Evolutionary conservation across 2,329 filamentous ascomycete genomes (phyloP).

Genomic region (Blastomyces percursus): DNA sequence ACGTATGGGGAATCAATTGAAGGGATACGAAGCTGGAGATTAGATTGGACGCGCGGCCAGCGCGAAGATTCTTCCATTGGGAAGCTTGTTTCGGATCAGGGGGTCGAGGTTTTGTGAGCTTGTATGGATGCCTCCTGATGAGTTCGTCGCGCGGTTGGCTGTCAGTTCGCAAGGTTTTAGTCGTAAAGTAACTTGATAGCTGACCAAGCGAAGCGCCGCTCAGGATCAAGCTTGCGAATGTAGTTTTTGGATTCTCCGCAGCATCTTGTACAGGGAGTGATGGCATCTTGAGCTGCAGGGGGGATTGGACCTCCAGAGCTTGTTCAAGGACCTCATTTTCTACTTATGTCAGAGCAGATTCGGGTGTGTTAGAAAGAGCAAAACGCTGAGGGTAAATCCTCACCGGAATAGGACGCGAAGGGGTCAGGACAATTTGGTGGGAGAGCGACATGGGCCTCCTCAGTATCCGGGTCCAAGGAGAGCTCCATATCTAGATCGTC

Average conservation of each 20-base stretch:
- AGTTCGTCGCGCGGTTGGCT: background rate
- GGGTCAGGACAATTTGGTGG: background rate
- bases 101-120: background rate
- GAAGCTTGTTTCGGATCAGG: background rate
- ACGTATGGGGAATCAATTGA: conserved; percentile 9
- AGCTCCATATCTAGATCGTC: background rate
- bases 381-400: background rate
- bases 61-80: background rate
- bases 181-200: background rate
- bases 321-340: background rate
- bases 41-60: background rate
- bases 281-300: background rate
- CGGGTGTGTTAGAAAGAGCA: background rate
- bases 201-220: background rate
- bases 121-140: background rate
- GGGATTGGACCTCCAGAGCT: background rate
- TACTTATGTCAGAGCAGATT: background rate
- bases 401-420: background rate
- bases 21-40: conserved; percentile 5
- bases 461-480: background rate
- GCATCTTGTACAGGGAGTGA: background rate
- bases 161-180: background rate
- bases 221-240: background rate
- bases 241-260: background rate
- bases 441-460: background rate